Evolutionary conservation across 495 filamentous ascomycete genomes (phyloP).

Genomic region (Penicillium fimorum): DNA sequence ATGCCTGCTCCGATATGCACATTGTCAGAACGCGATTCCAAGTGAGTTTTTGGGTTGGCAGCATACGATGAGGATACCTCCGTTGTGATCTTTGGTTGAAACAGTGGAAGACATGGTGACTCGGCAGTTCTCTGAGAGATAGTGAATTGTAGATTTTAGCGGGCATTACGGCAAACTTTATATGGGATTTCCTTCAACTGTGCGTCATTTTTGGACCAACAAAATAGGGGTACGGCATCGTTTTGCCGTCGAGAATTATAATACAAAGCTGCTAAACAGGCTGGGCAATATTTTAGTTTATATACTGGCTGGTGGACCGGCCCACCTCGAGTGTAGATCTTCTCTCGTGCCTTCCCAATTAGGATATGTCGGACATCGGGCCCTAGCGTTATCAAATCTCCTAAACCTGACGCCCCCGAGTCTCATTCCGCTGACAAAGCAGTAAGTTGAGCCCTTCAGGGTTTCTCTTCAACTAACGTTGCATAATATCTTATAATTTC

Average conservation of each 20-base stretch:
- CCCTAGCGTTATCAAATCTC: not conserved
- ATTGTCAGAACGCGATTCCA: not conserved
- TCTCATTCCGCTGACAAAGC: not conserved
- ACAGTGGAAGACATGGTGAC: not conserved
- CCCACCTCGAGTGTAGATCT: not conserved
- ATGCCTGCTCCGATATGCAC: constrained; percentile 44
- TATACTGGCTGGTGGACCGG: not conserved
- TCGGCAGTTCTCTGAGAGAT: not conserved
- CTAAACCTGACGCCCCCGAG: not conserved
- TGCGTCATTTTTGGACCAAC: not conserved
- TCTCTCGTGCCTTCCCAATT: not conserved
- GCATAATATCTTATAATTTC: too few relatives aligned
- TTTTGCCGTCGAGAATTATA: not conserved
- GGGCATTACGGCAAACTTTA: not conserved
- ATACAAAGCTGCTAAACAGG: not conserved
- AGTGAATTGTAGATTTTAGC: not conserved
- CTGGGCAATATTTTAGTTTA: not conserved
- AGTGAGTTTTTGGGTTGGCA: not conserved
- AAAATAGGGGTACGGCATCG: not conserved
- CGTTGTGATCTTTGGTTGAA: not conserved
- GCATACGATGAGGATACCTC: not conserved
- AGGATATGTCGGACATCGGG: not conserved
- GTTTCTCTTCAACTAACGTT: too few relatives aligned
- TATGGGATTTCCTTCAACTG: not conserved
- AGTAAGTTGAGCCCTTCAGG: not conserved